Base-by-base conservation (phyloP, 2,329 filamentous ascomycete genomes). In the Calonectria pseudoreteaudii region DNA sequence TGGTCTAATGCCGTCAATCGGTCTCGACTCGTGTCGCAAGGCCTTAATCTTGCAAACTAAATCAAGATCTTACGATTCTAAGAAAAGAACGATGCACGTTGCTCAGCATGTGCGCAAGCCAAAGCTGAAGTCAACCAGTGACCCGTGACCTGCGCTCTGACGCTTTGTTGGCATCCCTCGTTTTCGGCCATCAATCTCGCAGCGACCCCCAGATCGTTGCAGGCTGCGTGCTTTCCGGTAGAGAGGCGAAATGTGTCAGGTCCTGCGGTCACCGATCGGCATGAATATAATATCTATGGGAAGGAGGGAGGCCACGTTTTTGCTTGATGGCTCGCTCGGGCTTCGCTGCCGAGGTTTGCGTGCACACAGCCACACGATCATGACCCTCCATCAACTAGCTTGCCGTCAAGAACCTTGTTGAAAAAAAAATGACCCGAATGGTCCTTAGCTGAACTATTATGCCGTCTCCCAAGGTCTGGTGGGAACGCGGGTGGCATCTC, bases 121-220 rank as follows among this genome's bases (percentile, higher is more conserved):
- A 30, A 31, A 38, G 41, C n/a, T 53, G 53, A 26, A 67, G 50
- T 52, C 53, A 72, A 49, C 65, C 50, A 47, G 52, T 41, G 62
- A 66, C 41, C 53, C 44, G 52, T 62, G 65, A 70, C 38, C 53
- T 70, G 16, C 38, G 64, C 53, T 49, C 49, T 66, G 66, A 58
- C 76, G 78, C 73, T 75, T 68, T 58, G 49, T 65, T 74, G 56
- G 74, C 75, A 52, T 66, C 70, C 38, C 71, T 70, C 68, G 65
- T 72, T 69, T 78, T 60, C 53, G 44, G 56, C 52, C 41, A 64
- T 67, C 58, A 79, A 80, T 79, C 38, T 78, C 71, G 66, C 53
- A 56, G 71, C 34, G 56, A 11, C 70, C 69, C 67, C 73, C 44
- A 70, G 70, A 41, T 28, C 53, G 18, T 47, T 74, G 49, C 68